Evolutionary conservation across 2,329 filamentous ascomycete species (phyloP), one percentile per base, ranked within the genome.

Genomic region (Pseudogymnoascus pannorum): DNA sequence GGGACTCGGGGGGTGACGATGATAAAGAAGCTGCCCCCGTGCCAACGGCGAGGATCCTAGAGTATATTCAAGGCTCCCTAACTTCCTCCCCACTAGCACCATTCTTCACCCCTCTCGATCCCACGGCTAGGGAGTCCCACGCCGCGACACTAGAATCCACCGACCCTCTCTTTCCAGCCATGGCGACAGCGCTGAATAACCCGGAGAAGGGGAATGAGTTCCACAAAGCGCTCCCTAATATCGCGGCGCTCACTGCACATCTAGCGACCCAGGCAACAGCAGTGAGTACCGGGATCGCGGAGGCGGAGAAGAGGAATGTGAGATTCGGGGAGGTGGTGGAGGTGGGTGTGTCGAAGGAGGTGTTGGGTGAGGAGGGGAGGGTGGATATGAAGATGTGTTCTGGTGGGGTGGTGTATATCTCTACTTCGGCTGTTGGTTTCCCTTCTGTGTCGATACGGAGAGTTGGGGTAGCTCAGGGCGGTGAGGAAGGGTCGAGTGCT

Each of bases 61-160:
- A 84, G 0, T 97, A 97, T 70, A 88, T 97, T 36, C 82, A 88
- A 66, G 82, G 83, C 26, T 86, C 87, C 35, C 78, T 96, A 66
- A 81, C 79, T 1, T 78, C 79, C 33, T 92, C 87, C 67, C 86
- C 85, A 4, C 75, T 95, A 3, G 78, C 79, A 20, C 72, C 81
- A 7, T 91, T 85, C 68, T 79, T 79, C 64, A 77, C 80, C 11
- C 73, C 88, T 14, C 80, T 85, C 0, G 81, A 83, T 61, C 74
- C 91, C 14, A 81, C 82, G 57, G 85, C 88, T 59, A 72, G 91
- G 48, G 82, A 84, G 12, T 76, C 78, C 8, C 81, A 85, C 61
- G 74, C 91, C 14, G 77, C 78, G 0, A 72, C 73, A 2, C 84
- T 85, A 68, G 83, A 12, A 8, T 48, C 40, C 1, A 29, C 22